Evolutionary conservation across 2,329 filamentous ascomycete species (phyloP).

Genomic region (Xylaria sp.): DNA sequence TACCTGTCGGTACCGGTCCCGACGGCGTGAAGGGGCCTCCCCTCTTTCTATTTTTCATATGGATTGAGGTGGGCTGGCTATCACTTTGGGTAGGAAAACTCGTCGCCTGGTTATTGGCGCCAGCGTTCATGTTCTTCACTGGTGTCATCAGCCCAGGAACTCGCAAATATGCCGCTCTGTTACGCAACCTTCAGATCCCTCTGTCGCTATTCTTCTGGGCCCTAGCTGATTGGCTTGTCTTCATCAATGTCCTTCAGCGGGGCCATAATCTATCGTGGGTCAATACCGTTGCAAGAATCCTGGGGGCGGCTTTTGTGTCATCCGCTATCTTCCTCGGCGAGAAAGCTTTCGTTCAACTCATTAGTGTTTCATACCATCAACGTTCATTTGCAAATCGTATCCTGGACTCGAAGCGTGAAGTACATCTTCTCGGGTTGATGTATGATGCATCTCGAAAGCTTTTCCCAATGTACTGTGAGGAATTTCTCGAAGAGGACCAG

Average conservation of each 20-base stretch:
- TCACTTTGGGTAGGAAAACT: conserved; percentile 74
- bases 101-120: conserved; percentile 68
- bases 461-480: conserved; percentile 91
- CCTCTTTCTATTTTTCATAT: conserved; percentile 71
- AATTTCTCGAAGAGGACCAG: conserved; percentile 92
- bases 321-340: conserved; percentile 78
- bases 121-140: conserved; percentile 73
- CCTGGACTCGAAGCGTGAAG: conserved; percentile 87
- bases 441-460: conserved; percentile 90
- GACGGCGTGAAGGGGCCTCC: conserved; percentile 54
- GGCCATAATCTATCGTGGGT: conserved; percentile 61
- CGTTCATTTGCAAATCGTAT: conserved; percentile 85
- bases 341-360: conserved; percentile 81
- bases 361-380: conserved; percentile 86
- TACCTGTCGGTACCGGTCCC: conserved; percentile 52
- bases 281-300: conserved; percentile 68
- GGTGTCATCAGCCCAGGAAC: conserved; percentile 76
- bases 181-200: conserved; percentile 71
- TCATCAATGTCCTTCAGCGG: conserved; percentile 63
- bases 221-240: conserved; percentile 70
- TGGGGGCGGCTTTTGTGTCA: conserved; percentile 74
- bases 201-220: conserved; percentile 76
- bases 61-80: conserved; percentile 76
- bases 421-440: conserved; percentile 82
- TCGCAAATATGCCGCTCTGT: conserved; percentile 74